Evolutionary conservation across 2,329 filamentous ascomycete species (phyloP), one percentile per base, ranked within the genome.

Genomic region (Scortechinia acanthostroma): DNA sequence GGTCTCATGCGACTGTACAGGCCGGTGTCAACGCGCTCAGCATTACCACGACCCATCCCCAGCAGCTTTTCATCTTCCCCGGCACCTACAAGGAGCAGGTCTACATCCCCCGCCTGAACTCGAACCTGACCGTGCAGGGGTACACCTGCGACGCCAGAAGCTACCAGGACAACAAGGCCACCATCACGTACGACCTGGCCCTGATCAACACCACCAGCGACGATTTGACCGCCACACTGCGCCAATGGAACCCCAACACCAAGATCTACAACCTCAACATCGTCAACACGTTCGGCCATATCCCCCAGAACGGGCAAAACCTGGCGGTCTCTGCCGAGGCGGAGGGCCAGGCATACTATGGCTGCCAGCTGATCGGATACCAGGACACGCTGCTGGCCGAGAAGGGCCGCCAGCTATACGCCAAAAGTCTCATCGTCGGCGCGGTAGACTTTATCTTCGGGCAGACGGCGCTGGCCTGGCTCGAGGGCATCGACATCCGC

Each of bases 371-470:
- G 51, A 66, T 66, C 42, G 75, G 76, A 17, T 75, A 68, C 53
- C 76, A 83, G 57, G 77, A 81, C 54, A 78, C 77, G 1, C 52
- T 76, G 42, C 60, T 73, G 3, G 55, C 61, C 42, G 57, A 77
- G 51, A 64, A 60, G 45, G 78, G 77, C 49, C 62, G 68, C 49
- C 70, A 80, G 52, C 55, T 80, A 25, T 82, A 77, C 53, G 73
- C 70, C 21, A 71, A 71, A 48, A 70, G 69, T 50, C 70, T 74
- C 47, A 79, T 82, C 49, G 68, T 74, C 42, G 76, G 77, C 21
- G 72, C 74, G 2, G 73, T 74, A 37, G 78, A 81, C 52, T 79
- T 79, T 54, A 74, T 79, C 51, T 83, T 82, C 55, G 71, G 78
- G 44, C 66, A 77, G 58, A 52, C 66, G 45, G 67, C 71, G 23